phyloP scores from a whole-genome alignment of 1,284 basidiomycete genomes.

The Spongispora temasekensis region DNA sequence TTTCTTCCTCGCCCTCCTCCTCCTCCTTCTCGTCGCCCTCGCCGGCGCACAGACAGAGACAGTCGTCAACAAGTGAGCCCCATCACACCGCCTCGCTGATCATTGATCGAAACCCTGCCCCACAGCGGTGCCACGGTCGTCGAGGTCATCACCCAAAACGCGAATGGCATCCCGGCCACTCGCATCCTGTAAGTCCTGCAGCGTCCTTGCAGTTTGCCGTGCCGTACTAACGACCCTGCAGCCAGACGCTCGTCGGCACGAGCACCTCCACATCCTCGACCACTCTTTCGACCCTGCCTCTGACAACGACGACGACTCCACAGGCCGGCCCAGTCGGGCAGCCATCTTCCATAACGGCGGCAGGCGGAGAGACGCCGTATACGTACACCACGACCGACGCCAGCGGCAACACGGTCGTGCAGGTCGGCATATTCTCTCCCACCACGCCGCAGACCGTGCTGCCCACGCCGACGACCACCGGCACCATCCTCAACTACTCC shows the following conservation, averaged over 20 bases:
- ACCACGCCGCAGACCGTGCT: conserved; percentile 46
- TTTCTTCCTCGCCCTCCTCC: conserved; percentile 27
- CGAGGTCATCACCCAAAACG: conserved; percentile 49
- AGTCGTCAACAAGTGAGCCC: conserved; percentile 44
- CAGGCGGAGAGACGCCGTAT: conserved; percentile 54
- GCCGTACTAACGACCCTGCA: conserved; percentile 16
- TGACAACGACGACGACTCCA: conserved; percentile 25
- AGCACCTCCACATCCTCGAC: conserved; percentile 25
- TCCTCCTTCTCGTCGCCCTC: conserved; percentile 26
- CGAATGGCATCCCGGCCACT: conserved; percentile 45
- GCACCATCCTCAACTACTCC: conserved; percentile 56
- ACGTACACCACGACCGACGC: conserved; percentile 63
- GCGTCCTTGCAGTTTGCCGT: neutral
- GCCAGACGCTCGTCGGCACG: conserved; percentile 26
- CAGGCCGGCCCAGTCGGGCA: conserved; percentile 59
- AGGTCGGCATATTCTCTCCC: conserved; percentile 58
- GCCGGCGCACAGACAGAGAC: conserved; percentile 51
- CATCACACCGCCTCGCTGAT: neutral
- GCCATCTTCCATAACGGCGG: conserved; percentile 44
- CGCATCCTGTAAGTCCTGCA: conserved; percentile 43
- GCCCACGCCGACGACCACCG: conserved; percentile 41
- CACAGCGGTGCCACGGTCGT: conserved; percentile 58
- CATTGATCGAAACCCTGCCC: conserved; percentile 21
- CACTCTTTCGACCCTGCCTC: conserved; percentile 9
- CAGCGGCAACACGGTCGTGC: conserved; percentile 46